Evolutionary conservation across 2,329 filamentous ascomycete species (phyloP), one percentile per base, ranked within the genome.

Genomic region (Sporothrix schenckii): DNA sequence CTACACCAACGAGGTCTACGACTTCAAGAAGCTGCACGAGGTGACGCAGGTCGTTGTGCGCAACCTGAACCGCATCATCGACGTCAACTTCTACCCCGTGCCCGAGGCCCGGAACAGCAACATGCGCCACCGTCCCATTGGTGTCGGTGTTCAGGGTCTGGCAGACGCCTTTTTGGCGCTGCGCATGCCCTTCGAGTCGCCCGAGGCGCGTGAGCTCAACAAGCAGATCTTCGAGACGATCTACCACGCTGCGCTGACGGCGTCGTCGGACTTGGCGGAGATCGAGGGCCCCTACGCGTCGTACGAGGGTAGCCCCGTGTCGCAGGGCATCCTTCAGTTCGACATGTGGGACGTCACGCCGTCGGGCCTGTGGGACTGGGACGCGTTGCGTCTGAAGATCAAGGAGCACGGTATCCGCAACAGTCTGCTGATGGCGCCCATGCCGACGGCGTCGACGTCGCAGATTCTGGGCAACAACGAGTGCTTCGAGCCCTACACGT

Each of bases 211-310:
- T 76, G 88, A 95, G 80, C 88, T 99, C 78, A 99, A 99, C 87
- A 94, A 91, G 78, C 93, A 99, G 81, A 98, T 99, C 81, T 99
- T 99, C 75, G 95, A 99, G 86, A 99, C 95, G 74, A 97, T 99
- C 81, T 99, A 99, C 84, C 95, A 99, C 80, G 95, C 91, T 79
- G 92, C 93, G 70, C 84, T 98, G 73, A 97, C 94, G 69, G 91
- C 93, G 27, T 99, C 95, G 0, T 89, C 91, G 78, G 89, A 97
- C 71, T 83, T 98, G 74, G 93, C 95, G 73, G 91, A 93, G 84
- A 84, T 91, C 75, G 82, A 94, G 71, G 95, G 95, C 4, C 81
- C 93, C 6, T 99, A 99, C 82, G 87, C 90, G 75, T 93, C 93
- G 3, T 99, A 97, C 79, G 88, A 94, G 80, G 95, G 95, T 73